phyloP scores from a whole-genome alignment of 148 eudicot genomes.

The Cornus kousa region DNA sequence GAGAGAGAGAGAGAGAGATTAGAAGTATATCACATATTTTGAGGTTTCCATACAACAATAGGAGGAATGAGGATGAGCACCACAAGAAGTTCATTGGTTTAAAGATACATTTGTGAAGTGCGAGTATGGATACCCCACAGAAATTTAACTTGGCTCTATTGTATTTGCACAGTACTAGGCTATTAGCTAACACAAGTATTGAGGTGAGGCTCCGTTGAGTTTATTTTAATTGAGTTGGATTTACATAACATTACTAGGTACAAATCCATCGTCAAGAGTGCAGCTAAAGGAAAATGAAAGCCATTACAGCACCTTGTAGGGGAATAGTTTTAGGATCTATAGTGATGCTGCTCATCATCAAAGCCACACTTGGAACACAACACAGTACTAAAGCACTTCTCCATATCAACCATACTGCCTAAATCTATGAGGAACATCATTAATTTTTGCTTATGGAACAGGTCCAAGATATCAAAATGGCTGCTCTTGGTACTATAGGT shows the following conservation, averaged over 20 bases:
- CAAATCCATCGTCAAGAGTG: background rate
- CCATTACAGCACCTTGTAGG: background rate
- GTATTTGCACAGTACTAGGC: background rate
- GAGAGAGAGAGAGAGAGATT: background rate
- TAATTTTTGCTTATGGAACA: background rate
- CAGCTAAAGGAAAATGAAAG: background rate
- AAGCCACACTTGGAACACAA: background rate
- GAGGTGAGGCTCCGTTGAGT: background rate
- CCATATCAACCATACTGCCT: background rate
- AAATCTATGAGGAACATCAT: background rate
- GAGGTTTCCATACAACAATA: background rate
- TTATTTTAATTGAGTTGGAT: background rate
- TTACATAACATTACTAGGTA: background rate
- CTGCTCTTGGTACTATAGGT: background rate
- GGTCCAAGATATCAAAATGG: background rate
- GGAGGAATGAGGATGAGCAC: background rate
- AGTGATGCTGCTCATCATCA: background rate
- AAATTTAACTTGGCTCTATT: background rate
- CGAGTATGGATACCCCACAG: background rate
- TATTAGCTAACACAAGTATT: background rate
- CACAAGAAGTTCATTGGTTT: background rate
- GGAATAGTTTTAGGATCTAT: background rate
- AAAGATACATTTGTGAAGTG: background rate
- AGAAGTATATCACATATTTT: background rate
- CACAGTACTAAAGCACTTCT: background rate